A percentile compares a stretch with the other conserved stretches of the same genome.
These are phyloP conservation scores for Cladosporium sp. DNA, from an alignment of 2,329 filamentous ascomycete species.

Conservation along the genomic window DNA sequence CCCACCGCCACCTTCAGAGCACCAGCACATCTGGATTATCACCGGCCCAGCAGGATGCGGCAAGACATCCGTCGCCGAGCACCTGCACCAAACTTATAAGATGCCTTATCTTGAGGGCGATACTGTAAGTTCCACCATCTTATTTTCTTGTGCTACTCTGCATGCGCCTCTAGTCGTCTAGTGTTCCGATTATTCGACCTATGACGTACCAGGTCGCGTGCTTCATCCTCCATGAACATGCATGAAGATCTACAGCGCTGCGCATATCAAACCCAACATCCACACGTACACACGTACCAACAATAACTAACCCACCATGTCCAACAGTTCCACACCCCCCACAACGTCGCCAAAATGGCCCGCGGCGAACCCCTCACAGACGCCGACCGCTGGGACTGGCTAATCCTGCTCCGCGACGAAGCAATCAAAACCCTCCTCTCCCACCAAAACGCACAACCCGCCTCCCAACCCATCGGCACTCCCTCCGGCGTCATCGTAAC, in stretches of 20 bases:
- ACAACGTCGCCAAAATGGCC: constrained; percentile 78
- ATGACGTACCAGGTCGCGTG: neutral
- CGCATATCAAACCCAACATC: neutral
- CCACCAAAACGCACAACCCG: neutral
- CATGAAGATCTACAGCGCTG: neutral
- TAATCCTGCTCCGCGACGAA: constrained; percentile 55
- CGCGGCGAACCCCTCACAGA: constrained; percentile 82
- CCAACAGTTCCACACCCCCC: constrained; percentile 49
- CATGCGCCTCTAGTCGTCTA: neutral
- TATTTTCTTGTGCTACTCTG: neutral
- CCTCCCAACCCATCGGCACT: constrained; percentile 15
- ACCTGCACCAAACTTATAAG: constrained; percentile 44
- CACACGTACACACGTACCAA: neutral
- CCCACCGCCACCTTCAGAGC: constrained; percentile 27
- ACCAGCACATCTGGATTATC: constrained; percentile 54
- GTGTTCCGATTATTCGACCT: neutral
- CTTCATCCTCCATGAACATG: neutral
- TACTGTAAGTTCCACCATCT: constrained; percentile 41
- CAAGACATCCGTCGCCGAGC: constrained; percentile 54
- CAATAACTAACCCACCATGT: neutral
- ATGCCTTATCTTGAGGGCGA: constrained; percentile 55
- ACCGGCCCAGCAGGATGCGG: constrained; percentile 56
- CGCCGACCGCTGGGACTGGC: constrained; percentile 96
- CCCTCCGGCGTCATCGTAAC: constrained; percentile 78
- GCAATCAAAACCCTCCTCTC: constrained; percentile 37